Evolutionary conservation across 2,329 filamentous ascomycete genomes (phyloP).

Genomic region (Cordyceps fumosorosea): DNA sequence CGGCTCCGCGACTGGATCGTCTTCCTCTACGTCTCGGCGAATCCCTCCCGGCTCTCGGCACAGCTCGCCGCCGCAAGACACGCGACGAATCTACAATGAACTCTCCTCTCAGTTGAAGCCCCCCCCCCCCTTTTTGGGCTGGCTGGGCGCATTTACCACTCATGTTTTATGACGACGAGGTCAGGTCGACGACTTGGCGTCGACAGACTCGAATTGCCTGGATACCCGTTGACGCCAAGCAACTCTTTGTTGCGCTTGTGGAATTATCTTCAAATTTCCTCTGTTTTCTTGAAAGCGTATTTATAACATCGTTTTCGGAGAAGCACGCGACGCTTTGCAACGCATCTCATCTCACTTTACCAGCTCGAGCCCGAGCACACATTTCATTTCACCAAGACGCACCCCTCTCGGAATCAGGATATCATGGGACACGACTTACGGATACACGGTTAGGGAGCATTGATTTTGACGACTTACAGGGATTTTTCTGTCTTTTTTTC

Average conservation of each 20-base stretch:
- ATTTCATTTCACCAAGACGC: background rate
- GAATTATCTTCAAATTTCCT: background rate
- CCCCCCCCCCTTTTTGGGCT: no score
- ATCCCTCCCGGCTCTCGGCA: slow-evolving; percentile 43
- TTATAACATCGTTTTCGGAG: background rate
- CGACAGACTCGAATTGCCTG: background rate
- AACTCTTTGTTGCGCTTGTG: no score
- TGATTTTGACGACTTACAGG: background rate
- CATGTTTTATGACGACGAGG: background rate
- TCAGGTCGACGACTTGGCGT: background rate
- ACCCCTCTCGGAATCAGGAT: background rate
- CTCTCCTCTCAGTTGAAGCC: background rate
- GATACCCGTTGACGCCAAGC: background rate
- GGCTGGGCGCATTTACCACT: no score
- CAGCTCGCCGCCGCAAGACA: slow-evolving; percentile 29
- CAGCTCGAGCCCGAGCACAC: background rate
- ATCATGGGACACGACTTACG: background rate
- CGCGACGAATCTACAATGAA: background rate
- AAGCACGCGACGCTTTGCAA: background rate
- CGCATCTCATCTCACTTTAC: background rate
- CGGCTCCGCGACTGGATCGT: slow-evolving; percentile 37
- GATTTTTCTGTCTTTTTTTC: background rate
- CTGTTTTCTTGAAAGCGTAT: background rate
- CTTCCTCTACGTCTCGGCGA: slow-evolving; percentile 39
- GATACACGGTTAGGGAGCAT: background rate